These are phyloP conservation scores for Trifolium subterraneum DNA, from an alignment of 306 rosid genomes.

Conservation along the genomic window DNA sequence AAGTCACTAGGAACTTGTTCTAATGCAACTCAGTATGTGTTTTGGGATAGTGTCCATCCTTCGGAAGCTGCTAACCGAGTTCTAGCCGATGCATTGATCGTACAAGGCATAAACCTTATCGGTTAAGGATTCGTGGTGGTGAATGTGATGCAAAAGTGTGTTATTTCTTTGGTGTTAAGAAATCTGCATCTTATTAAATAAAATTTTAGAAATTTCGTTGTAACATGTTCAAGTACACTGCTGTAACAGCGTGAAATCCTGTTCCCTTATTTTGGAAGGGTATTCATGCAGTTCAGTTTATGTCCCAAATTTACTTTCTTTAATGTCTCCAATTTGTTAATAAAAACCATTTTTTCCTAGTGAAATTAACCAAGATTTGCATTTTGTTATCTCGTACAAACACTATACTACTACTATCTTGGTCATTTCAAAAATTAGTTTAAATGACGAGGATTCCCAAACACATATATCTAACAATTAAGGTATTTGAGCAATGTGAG, in stretches of 20 bases:
- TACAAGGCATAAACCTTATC: slow-evolving; percentile 69
- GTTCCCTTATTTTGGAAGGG: too few species aligned
- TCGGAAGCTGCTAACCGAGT: slow-evolving; percentile 85
- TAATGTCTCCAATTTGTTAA: neutral
- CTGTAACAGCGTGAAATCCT: too few species aligned
- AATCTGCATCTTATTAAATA: slow-evolving; percentile 31
- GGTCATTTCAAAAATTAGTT: too few species aligned
- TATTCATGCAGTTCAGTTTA: too few species aligned
- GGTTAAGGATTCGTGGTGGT: neutral
- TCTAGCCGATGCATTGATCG: slow-evolving; percentile 73
- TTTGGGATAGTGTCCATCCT: slow-evolving; percentile 97
- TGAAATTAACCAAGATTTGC: too few species aligned
- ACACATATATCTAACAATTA: too few species aligned
- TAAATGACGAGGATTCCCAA: too few species aligned
- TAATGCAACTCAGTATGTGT: slow-evolving; percentile 88
- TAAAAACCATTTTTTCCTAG: too few species aligned
- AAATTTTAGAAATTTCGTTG: slow-evolving; percentile 28
- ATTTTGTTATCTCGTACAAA: too few species aligned
- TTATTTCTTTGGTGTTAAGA: slow-evolving; percentile 33
- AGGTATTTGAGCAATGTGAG: too few species aligned
- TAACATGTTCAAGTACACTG: slow-evolving; percentile 6
- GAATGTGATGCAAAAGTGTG: slow-evolving; percentile 18
- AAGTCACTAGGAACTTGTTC: slow-evolving; percentile 80
- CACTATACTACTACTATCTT: too few species aligned
- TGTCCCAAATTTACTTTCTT: neutral